Percentiles rank a stretch among this genome's conserved stretches.
Conservation (phyloP, 768 basidiomycete genomes). For the Coprinellus aureogranulatus region DNA sequence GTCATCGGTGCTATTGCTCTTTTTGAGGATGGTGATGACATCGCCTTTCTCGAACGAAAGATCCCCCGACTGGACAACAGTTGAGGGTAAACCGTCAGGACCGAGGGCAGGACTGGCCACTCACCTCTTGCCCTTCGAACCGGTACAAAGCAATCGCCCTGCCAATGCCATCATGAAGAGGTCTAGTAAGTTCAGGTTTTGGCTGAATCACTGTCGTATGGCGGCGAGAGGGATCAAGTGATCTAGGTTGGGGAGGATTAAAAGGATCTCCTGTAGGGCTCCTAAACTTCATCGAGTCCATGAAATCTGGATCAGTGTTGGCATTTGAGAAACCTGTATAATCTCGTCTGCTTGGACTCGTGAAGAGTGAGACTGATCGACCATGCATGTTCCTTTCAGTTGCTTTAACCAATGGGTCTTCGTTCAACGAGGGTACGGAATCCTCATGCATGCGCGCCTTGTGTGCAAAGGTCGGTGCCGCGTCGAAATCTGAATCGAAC, state of each 20-base stretch:
- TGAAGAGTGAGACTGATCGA: slow-evolving; percentile 4
- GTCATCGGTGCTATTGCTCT: slow-evolving; percentile 69
- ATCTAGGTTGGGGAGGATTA: neutral
- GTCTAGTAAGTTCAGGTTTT: slow-evolving; percentile 48
- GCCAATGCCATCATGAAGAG: slow-evolving; percentile 60
- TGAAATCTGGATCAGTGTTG: neutral
- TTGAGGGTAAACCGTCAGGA: neutral
- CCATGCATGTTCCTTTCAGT: neutral
- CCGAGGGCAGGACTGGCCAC: slow-evolving; percentile 11
- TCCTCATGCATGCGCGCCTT: neutral
- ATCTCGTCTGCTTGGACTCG: neutral
- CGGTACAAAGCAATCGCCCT: slow-evolving; percentile 74
- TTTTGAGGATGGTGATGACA: slow-evolving; percentile 65
- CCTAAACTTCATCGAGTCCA: neutral
- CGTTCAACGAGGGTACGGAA: neutral
- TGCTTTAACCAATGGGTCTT: slow-evolving; percentile 2
- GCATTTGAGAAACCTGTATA: neutral
- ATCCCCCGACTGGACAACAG: slow-evolving; percentile 57
- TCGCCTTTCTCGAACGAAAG: slow-evolving; percentile 76
- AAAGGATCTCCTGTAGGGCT: neutral
- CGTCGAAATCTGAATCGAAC: slow-evolving; percentile 44
- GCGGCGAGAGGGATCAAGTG: slow-evolving; percentile 10
- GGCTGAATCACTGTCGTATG: slow-evolving; percentile 32
- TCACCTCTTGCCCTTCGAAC: slow-evolving; percentile 70
- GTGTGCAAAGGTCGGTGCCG: slow-evolving; percentile 10